Conservation (phyloP, 352 stramenopile genomes). For the Globisporangium emineosum region DNA sequence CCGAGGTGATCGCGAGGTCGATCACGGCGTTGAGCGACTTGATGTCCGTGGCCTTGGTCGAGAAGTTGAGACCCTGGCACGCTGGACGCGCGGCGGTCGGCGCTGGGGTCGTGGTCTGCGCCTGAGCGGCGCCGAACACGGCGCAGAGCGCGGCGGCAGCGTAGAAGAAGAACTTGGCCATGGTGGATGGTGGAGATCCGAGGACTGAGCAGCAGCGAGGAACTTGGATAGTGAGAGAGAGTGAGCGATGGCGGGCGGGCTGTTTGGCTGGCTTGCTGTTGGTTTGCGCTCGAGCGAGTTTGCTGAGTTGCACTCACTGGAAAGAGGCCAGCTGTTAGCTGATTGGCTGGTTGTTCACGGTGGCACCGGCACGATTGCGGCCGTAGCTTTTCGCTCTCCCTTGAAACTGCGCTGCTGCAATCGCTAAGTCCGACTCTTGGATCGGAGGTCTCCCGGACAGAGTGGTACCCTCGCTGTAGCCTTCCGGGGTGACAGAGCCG, state of each 20-base stretch:
- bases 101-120: constrained; percentile 1
- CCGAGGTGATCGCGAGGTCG: constrained; percentile 9
- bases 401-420: background rate
- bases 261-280: background rate
- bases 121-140: background rate
- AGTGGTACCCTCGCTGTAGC: too few relatives aligned
- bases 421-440: background rate
- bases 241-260: background rate
- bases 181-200: background rate
- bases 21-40: constrained; percentile 15
- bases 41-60: constrained; percentile 13
- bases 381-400: background rate
- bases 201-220: constrained; percentile 1
- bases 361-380: background rate
- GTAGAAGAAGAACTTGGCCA: constrained; percentile 10
- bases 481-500: background rate
- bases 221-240: constrained; percentile 10
- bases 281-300: too few relatives aligned
- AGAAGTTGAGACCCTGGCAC: constrained; percentile 10
- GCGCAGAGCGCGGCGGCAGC: background rate
- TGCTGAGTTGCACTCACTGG: background rate
- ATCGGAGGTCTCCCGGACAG: background rate
- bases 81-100: background rate
- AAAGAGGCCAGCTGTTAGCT: too few relatives aligned
- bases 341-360: background rate